Evolutionary conservation across 2,329 filamentous ascomycete genomes (phyloP), one percentile per base, ranked within the genome.

Genomic region (Exophiala aquamarina): DNA sequence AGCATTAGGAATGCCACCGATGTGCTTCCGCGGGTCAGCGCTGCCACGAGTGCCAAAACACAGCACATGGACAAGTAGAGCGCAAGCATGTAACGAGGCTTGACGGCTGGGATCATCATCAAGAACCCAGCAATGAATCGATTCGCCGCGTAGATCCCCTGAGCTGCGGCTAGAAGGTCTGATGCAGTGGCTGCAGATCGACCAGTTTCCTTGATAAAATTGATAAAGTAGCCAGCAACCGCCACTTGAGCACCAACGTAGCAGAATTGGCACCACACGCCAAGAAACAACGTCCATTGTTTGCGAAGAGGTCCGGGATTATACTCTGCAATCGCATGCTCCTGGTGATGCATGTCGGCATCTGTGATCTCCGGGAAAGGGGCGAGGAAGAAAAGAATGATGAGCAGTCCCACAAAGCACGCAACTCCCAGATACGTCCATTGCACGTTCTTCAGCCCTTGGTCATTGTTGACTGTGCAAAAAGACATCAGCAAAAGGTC

Each of bases 401-500:
- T 75, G 1, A 84, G 70, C 8, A 76, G 47, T 52, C 74, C 77
- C 19, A 82, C 79, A 49, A 84, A 84, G 53, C 70, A 70, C 2
- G 80, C 81, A 23, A 84, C 81, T 3, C 77, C 80, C 2, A 84
- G 71, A 57, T 85, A 85, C 2, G 79, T 76, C 78, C 79, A 84
- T 61, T 84, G 81, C 7, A 84, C 81, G 43, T 78, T 83, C 55
- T 71, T 66, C 43, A 84, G 63, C 3, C 74, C 72, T n/a, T 73
- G 63, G 8, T 64, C 66, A 40, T 70, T 71, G 26, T 76, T 69
- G 26, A 73, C 69, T 44, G 18, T n/a, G n/a, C n/a, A n/a, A n/a
- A n/a, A n/a, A n/a, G n/a, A n/a, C n/a, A n/a, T n/a, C n/a, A n/a
- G n/a, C n/a, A n/a, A n/a, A n/a, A n/a, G n/a, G n/a, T n/a, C n/a